phyloP scores from a whole-genome alignment of 129 eudicot species.

The Lactuca saligna region DNA sequence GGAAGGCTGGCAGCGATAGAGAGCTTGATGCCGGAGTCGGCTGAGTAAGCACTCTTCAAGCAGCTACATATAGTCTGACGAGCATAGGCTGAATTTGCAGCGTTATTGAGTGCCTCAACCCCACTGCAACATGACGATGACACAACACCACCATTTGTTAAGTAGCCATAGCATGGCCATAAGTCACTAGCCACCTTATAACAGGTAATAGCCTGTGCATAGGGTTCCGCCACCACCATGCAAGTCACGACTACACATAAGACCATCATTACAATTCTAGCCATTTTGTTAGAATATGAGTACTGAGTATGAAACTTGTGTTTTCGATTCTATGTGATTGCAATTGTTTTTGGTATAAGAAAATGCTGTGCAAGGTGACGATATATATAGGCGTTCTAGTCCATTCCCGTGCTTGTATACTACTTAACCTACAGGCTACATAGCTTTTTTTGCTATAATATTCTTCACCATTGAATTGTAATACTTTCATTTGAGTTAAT shows the following conservation, averaged over 20 bases:
- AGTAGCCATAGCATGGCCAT: background rate
- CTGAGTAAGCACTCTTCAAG: conserved; percentile 4
- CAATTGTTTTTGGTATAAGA: too few relatives aligned
- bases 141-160: background rate
- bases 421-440: too few relatives aligned
- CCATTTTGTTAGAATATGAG: too few relatives aligned
- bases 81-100: conserved; percentile 26
- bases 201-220: background rate
- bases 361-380: too few relatives aligned
- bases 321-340: too few relatives aligned
- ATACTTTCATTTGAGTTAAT: too few relatives aligned
- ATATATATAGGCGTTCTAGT: too few relatives aligned
- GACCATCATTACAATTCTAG: background rate
- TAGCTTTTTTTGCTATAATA: too few relatives aligned
- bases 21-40: conserved; percentile 1
- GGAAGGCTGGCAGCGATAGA: too few relatives aligned
- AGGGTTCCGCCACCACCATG: conserved; percentile 4
- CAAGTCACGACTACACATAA: background rate
- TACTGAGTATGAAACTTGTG: too few relatives aligned
- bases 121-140: conserved; percentile 27
- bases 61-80: conserved; percentile 31
- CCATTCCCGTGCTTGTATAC: too few relatives aligned
- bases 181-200: background rate
- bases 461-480: too few relatives aligned
- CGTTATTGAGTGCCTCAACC: conserved; percentile 9